phyloP scores from a whole-genome alignment of 768 basidiomycete genomes.

The Suillus ampliporus region DNA sequence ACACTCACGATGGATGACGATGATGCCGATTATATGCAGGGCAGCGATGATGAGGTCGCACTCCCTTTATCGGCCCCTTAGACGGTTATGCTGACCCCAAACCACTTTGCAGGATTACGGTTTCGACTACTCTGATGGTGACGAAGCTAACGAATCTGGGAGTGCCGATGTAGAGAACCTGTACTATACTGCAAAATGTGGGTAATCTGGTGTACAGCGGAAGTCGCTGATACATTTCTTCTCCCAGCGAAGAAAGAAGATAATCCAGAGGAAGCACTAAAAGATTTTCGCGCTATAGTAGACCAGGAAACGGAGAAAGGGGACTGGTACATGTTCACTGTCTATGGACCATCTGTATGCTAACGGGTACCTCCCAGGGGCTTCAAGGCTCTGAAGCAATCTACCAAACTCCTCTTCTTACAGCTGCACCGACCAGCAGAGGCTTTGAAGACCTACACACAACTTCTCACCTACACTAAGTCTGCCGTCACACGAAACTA shows the following conservation, averaged over 20 bases:
- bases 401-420: slow-evolving; percentile 92
- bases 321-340: slow-evolving; percentile 71
- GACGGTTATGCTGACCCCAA: slow-evolving; percentile 4
- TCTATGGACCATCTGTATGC: background rate
- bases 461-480: slow-evolving; percentile 92
- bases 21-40: slow-evolving; percentile 94
- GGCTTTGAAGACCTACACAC: slow-evolving; percentile 84
- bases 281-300: slow-evolving; percentile 88
- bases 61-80: slow-evolving; percentile 13
- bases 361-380: slow-evolving; percentile 62
- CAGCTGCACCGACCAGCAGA: slow-evolving; percentile 78
- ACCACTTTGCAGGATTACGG: slow-evolving; percentile 74
- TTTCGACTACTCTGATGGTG: slow-evolving; percentile 95
- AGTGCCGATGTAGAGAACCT: slow-evolving; percentile 95
- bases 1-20: slow-evolving; percentile 78
- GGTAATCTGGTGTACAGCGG: slow-evolving; percentile 28
- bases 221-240: slow-evolving; percentile 4
- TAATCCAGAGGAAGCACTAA: slow-evolving; percentile 87
- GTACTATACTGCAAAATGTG: slow-evolving; percentile 98
- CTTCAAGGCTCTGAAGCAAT: slow-evolving; percentile 98
- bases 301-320: slow-evolving; percentile 91
- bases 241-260: slow-evolving; percentile 88
- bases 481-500: slow-evolving; percentile 94
- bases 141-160: slow-evolving; percentile 78
- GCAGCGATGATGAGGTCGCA: slow-evolving; percentile 80